phyloP scores from a whole-genome alignment of 768 basidiomycete species.

The Cystofilobasidium macerans region DNA sequence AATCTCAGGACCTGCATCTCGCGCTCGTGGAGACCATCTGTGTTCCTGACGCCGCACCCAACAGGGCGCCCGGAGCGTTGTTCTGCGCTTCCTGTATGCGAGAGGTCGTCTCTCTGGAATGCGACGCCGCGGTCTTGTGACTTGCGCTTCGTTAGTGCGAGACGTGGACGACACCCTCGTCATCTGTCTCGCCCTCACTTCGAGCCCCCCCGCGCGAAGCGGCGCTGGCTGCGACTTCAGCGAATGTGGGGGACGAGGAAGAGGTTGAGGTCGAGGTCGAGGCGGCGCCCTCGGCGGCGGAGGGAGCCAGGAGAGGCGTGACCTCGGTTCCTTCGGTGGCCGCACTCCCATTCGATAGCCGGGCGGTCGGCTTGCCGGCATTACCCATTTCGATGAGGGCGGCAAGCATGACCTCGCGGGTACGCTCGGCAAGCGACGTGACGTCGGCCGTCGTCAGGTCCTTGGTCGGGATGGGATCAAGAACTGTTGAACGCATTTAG shows the following conservation, averaged over 20 bases:
- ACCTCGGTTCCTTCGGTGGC: neutral
- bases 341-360: neutral
- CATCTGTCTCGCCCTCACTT: neutral
- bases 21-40: too few relatives aligned
- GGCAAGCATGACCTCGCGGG: constrained; percentile 68
- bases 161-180: neutral
- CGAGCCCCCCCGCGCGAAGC: neutral
- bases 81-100: too few relatives aligned
- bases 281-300: neutral
- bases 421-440: constrained; percentile 51
- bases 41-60: too few relatives aligned
- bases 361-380: constrained; percentile 15
- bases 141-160: too few relatives aligned
- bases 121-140: too few relatives aligned
- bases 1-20: too few relatives aligned
- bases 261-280: neutral
- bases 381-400: constrained; percentile 70
- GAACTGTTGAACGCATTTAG: constrained; percentile 58
- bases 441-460: constrained; percentile 61
- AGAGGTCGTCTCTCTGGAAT: too few relatives aligned
- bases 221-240: neutral
- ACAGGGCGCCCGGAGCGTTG: too few relatives aligned
- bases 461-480: constrained; percentile 73
- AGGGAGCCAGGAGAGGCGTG: neutral
- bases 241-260: neutral